These are phyloP conservation scores for Aspergillus bombycis DNA, from an alignment of 2,329 filamentous ascomycete genomes.

Conservation along the genomic window DNA sequence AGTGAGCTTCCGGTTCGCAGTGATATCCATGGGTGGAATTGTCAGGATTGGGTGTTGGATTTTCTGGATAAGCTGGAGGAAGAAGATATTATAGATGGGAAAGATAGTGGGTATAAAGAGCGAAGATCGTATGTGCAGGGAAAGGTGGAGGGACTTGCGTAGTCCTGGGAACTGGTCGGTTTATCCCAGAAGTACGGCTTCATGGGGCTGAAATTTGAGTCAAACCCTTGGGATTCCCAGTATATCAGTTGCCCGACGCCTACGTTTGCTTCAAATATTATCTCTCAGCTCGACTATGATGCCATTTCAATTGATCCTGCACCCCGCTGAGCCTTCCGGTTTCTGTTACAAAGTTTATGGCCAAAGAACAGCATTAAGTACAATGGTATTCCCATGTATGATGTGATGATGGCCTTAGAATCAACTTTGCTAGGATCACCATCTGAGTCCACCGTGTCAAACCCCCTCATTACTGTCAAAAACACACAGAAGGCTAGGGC, in stretches of 20 bases:
- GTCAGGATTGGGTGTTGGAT: neutral
- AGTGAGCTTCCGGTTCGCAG: neutral
- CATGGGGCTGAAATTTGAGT: neutral
- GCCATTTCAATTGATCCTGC: neutral
- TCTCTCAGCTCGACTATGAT: neutral
- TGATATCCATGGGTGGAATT: slow-evolving; percentile 3
- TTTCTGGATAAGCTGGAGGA: neutral
- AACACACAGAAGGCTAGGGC: slow-evolving; percentile 72
- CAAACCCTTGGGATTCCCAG: neutral
- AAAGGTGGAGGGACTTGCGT: neutral
- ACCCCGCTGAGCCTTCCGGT: neutral
- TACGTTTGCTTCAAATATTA: neutral
- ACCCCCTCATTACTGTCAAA: slow-evolving; percentile 82
- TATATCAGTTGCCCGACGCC: neutral
- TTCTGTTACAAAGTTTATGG: slow-evolving; percentile 56
- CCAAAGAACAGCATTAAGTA: slow-evolving; percentile 73
- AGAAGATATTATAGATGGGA: neutral
- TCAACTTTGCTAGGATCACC: slow-evolving; percentile 60
- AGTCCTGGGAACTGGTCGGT: neutral
- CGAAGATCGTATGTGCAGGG: neutral
- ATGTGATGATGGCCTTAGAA: slow-evolving; percentile 76
- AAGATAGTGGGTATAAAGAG: neutral
- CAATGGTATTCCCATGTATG: slow-evolving; percentile 75
- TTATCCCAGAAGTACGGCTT: neutral
- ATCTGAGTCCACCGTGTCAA: slow-evolving; percentile 65